These are phyloP conservation scores for Colletotrichum gloeosporioides DNA, from an alignment of 2,329 filamentous ascomycete genomes.

Conservation along the genomic window DNA sequence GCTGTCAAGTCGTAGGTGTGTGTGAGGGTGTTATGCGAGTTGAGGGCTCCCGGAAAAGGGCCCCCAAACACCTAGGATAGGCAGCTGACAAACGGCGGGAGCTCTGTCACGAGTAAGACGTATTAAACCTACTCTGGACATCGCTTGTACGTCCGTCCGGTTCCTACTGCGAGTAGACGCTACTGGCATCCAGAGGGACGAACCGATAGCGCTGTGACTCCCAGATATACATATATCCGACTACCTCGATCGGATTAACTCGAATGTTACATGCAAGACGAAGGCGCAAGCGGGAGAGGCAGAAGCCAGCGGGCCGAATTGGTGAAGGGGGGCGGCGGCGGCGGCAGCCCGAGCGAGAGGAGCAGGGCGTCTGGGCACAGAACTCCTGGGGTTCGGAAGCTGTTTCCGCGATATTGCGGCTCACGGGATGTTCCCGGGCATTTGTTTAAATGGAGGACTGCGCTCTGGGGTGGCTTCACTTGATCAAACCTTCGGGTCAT, in stretches of 20 bases:
- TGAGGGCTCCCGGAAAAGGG: background rate
- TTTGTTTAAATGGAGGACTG: background rate
- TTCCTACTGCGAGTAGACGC: too few species aligned
- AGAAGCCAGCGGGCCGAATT: slow-evolving; percentile 10
- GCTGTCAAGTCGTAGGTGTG: background rate
- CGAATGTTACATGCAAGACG: background rate
- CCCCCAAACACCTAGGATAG: background rate
- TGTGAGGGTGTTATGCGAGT: background rate
- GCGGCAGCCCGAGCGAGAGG: slow-evolving; percentile 26
- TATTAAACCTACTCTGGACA: background rate
- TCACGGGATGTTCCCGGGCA: slow-evolving; percentile 5
- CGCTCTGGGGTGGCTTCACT: background rate
- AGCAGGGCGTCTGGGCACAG: slow-evolving; percentile 38
- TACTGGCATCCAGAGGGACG: background rate
- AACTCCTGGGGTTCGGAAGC: slow-evolving; percentile 6
- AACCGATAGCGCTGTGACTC: background rate
- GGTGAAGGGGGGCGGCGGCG: background rate
- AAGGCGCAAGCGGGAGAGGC: background rate
- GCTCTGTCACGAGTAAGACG: background rate
- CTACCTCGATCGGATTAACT: background rate
- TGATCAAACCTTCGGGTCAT: background rate
- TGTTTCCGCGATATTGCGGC: slow-evolving; percentile 3
- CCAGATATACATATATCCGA: background rate
- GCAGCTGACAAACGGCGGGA: background rate
- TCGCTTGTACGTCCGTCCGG: background rate